A percentile compares a stretch with the other conserved stretches of the same genome.
Conservation (phyloP, 108 stramenopile genomes). For the Nitzschia putrida region DNA sequence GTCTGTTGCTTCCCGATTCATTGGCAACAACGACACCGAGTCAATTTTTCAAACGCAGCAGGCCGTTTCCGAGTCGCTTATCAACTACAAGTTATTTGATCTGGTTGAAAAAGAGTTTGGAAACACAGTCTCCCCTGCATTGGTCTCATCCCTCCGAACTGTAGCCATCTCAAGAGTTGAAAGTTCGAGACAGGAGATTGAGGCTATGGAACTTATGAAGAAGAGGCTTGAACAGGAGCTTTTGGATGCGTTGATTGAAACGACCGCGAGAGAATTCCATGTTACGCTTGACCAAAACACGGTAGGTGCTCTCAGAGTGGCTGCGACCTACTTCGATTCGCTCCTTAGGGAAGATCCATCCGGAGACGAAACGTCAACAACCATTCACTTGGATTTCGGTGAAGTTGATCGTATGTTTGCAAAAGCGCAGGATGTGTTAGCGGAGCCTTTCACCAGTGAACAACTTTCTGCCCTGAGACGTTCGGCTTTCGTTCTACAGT, state of each 20-base stretch:
- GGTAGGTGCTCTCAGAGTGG: neutral
- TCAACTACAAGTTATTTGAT: constrained; percentile 11
- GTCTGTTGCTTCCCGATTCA: neutral
- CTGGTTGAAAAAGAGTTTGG: constrained; percentile 1
- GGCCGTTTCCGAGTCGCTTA: constrained; percentile 11
- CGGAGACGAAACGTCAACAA: neutral
- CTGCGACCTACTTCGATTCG: constrained; percentile 6
- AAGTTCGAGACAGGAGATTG: constrained; percentile 7
- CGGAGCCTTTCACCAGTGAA: neutral
- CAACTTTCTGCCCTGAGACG: constrained; percentile 10
- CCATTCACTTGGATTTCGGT: constrained; percentile 14
- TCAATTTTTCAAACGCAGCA: neutral
- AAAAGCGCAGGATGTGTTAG: constrained; percentile 2
- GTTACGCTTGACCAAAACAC: neutral
- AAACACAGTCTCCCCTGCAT: neutral
- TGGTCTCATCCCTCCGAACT: constrained; percentile 7
- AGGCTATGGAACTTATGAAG: constrained; percentile 17
- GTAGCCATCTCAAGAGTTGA: constrained; percentile 1
- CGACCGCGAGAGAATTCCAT: constrained; percentile 9
- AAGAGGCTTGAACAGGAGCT: constrained; percentile 17
- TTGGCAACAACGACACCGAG: neutral
- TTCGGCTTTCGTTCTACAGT: constrained; percentile 21
- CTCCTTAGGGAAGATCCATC: constrained; percentile 10
- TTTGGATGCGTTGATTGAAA: constrained; percentile 20
- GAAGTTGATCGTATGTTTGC: constrained; percentile 19